Conservation (phyloP, 1,139 yeast species). For the Kodamaea suecica region DNA sequence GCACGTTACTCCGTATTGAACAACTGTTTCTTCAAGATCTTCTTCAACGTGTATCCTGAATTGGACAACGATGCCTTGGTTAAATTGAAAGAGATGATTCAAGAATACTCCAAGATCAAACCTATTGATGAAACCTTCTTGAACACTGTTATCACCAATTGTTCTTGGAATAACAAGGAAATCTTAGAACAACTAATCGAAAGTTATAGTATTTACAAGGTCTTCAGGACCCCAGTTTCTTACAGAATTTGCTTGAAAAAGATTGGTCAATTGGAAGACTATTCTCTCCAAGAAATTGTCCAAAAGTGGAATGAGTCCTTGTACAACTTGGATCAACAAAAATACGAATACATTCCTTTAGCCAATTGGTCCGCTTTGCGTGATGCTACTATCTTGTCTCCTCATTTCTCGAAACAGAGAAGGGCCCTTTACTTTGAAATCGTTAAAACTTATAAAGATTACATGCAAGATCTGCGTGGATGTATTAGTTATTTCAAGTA, state of each 20-base stretch:
- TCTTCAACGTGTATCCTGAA: constrained; percentile 58
- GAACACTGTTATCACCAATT: constrained; percentile 71
- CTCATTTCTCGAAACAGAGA: constrained; percentile 38
- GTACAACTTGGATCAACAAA: constrained; percentile 49
- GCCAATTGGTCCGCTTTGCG: constrained; percentile 89
- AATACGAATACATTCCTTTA: constrained; percentile 62
- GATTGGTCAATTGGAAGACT: constrained; percentile 57
- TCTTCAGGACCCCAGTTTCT: constrained; percentile 66
- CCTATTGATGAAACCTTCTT: constrained; percentile 72
- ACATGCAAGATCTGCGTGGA: constrained; percentile 39
- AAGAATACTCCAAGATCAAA: constrained; percentile 54
- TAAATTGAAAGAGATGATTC: constrained; percentile 56
- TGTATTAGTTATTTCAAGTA: constrained; percentile 16
- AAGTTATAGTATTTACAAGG: constrained; percentile 57
- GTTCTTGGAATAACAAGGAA: constrained; percentile 64
- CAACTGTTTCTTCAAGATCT: constrained; percentile 63
- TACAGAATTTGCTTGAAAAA: constrained; percentile 76
- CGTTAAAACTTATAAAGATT: constrained; percentile 48
- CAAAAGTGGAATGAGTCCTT: constrained; percentile 61
- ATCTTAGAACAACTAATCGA: constrained; percentile 64
- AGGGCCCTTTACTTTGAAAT: constrained; percentile 56
- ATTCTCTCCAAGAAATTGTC: constrained; percentile 54
- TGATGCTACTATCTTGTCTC: constrained; percentile 65
- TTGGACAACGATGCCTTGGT: constrained; percentile 56
- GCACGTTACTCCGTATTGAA: constrained; percentile 69